A percentile compares a stretch with the other conserved stretches of the same genome.
Conservation (phyloP, 1,284 basidiomycete species). For the Heterobasidion irregulare region DNA sequence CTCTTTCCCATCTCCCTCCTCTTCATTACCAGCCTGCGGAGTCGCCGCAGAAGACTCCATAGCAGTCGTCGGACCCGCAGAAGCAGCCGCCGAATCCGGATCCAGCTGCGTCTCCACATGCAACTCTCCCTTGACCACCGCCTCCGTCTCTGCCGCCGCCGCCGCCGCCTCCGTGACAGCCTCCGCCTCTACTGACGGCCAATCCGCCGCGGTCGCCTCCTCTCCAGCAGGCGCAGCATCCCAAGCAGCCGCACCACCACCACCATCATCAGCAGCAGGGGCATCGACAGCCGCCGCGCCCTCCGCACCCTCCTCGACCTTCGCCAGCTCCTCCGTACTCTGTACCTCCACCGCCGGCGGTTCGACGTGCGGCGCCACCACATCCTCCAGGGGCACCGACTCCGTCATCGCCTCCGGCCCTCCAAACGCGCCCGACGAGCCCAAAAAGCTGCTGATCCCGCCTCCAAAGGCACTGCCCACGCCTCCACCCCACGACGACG, state of each 20-base stretch:
- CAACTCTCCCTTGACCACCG: slow-evolving; percentile 6
- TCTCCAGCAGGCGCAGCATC: neutral
- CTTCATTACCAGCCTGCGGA: slow-evolving; percentile 10
- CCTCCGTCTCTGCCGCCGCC: neutral
- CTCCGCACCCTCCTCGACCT: neutral
- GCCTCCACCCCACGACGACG: neutral
- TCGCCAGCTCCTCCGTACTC: neutral
- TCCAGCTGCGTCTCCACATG: neutral
- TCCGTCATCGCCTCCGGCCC: too few species aligned
- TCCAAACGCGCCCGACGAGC: neutral
- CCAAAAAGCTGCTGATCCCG: neutral
- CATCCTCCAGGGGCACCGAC: neutral
- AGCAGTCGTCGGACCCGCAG: slow-evolving; percentile 3
- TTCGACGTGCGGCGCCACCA: neutral
- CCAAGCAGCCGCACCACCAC: neutral
- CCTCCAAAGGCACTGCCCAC: neutral
- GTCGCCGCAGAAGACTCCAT: slow-evolving; percentile 5
- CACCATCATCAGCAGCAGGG: neutral
- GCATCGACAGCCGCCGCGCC: neutral
- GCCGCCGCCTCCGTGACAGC: neutral
- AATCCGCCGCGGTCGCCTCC: slow-evolving; percentile 4
- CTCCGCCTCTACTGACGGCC: neutral
- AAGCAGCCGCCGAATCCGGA: neutral
- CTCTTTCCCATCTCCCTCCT: slow-evolving; percentile 7
- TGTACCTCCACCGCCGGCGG: neutral